Conservation (phyloP, 192 early-diverging fungal genomes). For the Haplosporangium gracile region DNA sequence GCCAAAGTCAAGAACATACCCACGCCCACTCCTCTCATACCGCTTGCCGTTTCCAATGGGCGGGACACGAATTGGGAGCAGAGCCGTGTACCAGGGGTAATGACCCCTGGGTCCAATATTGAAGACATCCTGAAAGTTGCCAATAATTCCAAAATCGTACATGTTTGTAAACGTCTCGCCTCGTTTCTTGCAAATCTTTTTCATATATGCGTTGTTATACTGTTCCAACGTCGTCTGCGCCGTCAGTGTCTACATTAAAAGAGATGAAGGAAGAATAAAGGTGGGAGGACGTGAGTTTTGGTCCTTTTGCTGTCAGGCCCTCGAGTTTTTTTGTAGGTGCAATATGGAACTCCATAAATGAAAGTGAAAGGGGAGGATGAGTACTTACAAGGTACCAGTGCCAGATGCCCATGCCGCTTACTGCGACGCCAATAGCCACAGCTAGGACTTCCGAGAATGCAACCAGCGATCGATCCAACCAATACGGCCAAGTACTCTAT, state of each 20-base stretch:
- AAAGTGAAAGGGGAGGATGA: neutral
- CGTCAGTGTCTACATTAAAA: slow-evolving; percentile 57
- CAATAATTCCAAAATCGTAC: slow-evolving; percentile 61
- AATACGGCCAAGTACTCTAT: slow-evolving; percentile 66
- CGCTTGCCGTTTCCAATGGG: slow-evolving; percentile 63
- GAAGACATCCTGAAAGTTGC: slow-evolving; percentile 64
- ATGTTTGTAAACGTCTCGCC: slow-evolving; percentile 60
- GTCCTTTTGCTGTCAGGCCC: neutral
- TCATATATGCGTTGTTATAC: slow-evolving; percentile 70
- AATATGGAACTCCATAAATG: neutral
- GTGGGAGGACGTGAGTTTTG: neutral
- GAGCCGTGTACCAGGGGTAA: slow-evolving; percentile 62
- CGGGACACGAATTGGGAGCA: slow-evolving; percentile 64
- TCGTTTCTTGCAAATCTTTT: slow-evolving; percentile 58
- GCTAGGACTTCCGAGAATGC: slow-evolving; percentile 66
- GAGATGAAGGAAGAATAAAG: neutral
- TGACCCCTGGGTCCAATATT: slow-evolving; percentile 62
- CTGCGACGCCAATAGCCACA: slow-evolving; percentile 65
- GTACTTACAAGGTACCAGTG: slow-evolving; percentile 70
- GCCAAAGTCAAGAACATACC: slow-evolving; percentile 49
- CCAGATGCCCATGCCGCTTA: slow-evolving; percentile 68
- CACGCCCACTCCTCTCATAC: slow-evolving; percentile 57
- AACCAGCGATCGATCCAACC: slow-evolving; percentile 61
- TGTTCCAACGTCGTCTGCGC: slow-evolving; percentile 75
- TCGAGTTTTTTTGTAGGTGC: neutral